Base-by-base conservation (phyloP, 495 filamentous ascomycete genomes). In the Talaromyces ruber region DNA sequence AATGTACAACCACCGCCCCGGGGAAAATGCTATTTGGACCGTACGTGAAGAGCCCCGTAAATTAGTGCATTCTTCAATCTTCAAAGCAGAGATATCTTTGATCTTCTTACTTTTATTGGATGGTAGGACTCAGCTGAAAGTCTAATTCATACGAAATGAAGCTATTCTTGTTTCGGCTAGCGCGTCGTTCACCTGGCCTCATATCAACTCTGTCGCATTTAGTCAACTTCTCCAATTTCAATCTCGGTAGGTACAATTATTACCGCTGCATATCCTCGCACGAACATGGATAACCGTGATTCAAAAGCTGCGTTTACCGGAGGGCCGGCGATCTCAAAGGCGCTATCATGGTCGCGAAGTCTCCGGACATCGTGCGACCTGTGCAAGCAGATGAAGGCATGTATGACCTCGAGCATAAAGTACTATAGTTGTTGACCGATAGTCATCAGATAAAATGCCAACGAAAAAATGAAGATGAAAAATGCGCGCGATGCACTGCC, bases 361-460 rank as follows among this genome's bases (percentile, higher is more conserved):
- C 57, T 16, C 11, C 57, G 57, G 45, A 59, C 57, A 39, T 59
- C 57, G 21, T 59, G 57, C 21, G 57, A 59, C 24, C n/a, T 45
- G 37, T 59, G 57, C 37, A 59, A 59, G 16, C 57, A 59, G 34
- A 59, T 59, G 57, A 59, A 59, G 34, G 57, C 34, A 59, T 28
- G 57, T 25, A 24, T 21, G 30, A 14, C 32, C 22, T 45, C 32
- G 32, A 45, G 22, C 11, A 2, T 16, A 18, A 39, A 39, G 34
- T 39, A 39, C 5, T 14, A 57, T 14, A 24, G 57, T 9, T 59
- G n/a, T 3, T 59, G 26, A 45, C 37, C 0, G 24, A 11, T 16
- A 14, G n/a, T 25, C 5, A 24, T 6, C 21, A 59, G 57, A 59
- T 59, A 45, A 59, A 59, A 59, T 59, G 57, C 21, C 37, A 43